phyloP scores from a whole-genome alignment of 257 asterid genomes.

The Nicotiana undulata region DNA sequence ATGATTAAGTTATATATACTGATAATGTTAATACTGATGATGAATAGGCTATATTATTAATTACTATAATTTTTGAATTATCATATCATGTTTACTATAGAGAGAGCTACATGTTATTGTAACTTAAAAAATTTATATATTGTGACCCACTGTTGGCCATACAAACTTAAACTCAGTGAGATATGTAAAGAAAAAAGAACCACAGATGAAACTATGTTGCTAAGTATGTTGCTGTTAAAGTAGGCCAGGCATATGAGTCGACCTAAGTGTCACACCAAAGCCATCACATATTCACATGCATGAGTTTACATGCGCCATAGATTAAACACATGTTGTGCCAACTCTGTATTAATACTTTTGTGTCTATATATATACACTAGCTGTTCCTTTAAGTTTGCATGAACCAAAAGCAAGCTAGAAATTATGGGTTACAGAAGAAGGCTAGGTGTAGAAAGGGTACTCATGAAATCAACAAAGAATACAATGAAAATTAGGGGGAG shows the following conservation, averaged over 20 bases:
- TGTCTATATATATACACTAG: neutral
- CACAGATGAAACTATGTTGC: neutral
- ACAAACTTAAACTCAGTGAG: neutral
- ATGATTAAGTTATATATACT: no score
- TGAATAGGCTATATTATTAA: neutral
- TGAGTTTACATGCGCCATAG: neutral
- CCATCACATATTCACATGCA: constrained; percentile 1
- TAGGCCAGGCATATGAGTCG: constrained; percentile 2
- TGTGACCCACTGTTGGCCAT: no score
- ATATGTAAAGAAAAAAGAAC: neutral
- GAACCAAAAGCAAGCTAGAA: neutral
- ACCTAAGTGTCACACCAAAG: neutral
- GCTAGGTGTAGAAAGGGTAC: neutral
- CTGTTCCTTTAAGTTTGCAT: neutral
- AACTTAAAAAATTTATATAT: no score
- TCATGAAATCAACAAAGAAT: neutral
- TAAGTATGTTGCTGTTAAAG: neutral
- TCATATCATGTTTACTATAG: neutral
- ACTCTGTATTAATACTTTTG: neutral
- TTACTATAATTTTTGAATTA: neutral
- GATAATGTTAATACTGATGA: no score
- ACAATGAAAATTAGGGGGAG: neutral
- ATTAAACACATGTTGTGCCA: neutral
- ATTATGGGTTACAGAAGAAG: neutral
- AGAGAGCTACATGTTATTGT: neutral